Base-by-base conservation (phyloP, 768 basidiomycete species). In the Peribolospora kevripleyi region DNA sequence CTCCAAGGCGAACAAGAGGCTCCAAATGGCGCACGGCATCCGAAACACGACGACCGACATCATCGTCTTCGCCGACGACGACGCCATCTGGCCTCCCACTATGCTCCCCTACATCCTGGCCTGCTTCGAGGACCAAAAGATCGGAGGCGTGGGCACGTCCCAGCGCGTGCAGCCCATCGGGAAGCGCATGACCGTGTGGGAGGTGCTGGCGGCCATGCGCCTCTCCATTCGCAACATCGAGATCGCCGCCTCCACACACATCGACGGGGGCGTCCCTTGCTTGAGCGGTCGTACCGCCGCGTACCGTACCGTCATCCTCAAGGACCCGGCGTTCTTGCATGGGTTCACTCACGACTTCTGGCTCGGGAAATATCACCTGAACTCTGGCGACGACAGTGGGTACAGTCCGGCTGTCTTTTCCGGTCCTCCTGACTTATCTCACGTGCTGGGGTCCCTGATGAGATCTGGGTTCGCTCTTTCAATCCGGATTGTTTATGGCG, bases 271-370 rank as follows among this genome's bases (percentile, higher is more conserved):
- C 10, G 71, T 90, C 40, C 84, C 85, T 1, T 91, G 87, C 71
- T 72, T 95, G 8, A 88, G 84, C 1, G 87, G 87, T 36, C 78
- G 88, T 46, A 95, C 88, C 8, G 87, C 87, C 1, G 86, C 87
- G 0, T 90, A 91, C 68, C 77, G 88, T 55, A 90, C 85, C 6
- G 78, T 90, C 67, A 91, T 91, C 61, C 75, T 93, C 59, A 90
- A 90, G 68, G 88, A 90, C 65, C 87, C 87, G 7, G 84, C 85
- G 57, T 93, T 93, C 67, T 66, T 91, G 25, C 78, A 86, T 62
- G 84, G 84, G 38, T 93, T 91, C 70, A 90, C 86, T 11, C 84
- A 90, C 67, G 87, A 91, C 67, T 84, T 79, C 64, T 88, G 86
- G 86, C 68, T 87, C 42, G 84, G 81, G 54, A 90, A 87, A 69